These are phyloP conservation scores for Mucor sp. DNA, from an alignment of 371 early-diverging fungal species.

Conservation along the genomic window DNA sequence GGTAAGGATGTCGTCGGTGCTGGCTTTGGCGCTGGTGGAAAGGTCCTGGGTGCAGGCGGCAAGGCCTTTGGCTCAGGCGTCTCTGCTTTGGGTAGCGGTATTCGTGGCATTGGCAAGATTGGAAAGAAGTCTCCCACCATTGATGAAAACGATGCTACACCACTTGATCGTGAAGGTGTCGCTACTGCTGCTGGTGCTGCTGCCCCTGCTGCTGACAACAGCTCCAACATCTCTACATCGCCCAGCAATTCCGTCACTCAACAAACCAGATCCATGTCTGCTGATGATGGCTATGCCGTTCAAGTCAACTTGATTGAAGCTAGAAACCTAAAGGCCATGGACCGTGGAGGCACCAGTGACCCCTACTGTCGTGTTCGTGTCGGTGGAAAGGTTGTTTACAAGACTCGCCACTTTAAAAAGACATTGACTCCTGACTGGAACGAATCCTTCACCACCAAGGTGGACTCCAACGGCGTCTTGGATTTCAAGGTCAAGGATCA, in stretches of 20 bases:
- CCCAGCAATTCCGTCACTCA: constrained; percentile 18
- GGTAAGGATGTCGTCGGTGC: constrained; percentile 42
- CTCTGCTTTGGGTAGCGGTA: constrained; percentile 35
- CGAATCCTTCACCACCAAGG: constrained; percentile 33
- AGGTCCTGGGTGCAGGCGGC: constrained; percentile 43
- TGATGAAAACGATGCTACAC: neutral
- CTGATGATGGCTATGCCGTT: constrained; percentile 41
- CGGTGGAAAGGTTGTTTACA: constrained; percentile 66
- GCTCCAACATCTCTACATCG: constrained; percentile 11
- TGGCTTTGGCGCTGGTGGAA: constrained; percentile 42
- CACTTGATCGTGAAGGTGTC: neutral
- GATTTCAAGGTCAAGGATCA: constrained; percentile 71
- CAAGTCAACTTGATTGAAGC: constrained; percentile 57
- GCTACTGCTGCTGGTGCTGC: neutral
- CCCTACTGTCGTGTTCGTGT: constrained; percentile 62
- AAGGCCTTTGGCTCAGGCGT: constrained; percentile 44
- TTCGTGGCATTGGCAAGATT: constrained; percentile 38
- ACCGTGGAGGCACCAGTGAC: constrained; percentile 63
- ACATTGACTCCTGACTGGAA: constrained; percentile 74
- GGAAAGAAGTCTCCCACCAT: constrained; percentile 23
- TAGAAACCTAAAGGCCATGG: constrained; percentile 60
- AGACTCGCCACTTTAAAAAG: constrained; percentile 81
- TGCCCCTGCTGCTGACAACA: neutral
- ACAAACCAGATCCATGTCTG: constrained; percentile 7
- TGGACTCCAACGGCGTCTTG: constrained; percentile 41